Conservation (phyloP, 352 stramenopile species). For the Phytophthora sojae region DNA sequence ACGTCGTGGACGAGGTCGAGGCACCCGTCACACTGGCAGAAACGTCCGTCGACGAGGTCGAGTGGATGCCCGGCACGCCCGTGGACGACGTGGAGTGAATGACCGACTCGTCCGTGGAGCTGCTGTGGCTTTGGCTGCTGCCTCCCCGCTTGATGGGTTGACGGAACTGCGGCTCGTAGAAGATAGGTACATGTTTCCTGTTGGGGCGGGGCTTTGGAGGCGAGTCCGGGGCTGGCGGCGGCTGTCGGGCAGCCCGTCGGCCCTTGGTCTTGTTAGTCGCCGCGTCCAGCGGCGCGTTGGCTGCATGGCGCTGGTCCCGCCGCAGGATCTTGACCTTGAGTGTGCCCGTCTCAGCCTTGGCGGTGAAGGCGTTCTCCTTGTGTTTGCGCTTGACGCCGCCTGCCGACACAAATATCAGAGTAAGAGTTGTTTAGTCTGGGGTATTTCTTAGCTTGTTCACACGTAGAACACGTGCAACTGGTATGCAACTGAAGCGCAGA, state of each 20-base stretch:
- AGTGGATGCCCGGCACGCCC: conserved; percentile 31
- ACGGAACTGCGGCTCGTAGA: conserved; percentile 67
- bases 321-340: conserved; percentile 85
- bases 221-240: conserved; percentile 35
- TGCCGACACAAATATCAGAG: conserved; percentile 2
- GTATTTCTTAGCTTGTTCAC: conserved; percentile 4
- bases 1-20: conserved; percentile 45
- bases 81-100: conserved; percentile 47
- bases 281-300: background rate
- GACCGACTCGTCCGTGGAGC: conserved; percentile 47
- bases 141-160: conserved; percentile 34
- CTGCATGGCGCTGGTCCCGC: conserved; percentile 40
- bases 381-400: conserved; percentile 73
- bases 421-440: no score
- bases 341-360: conserved; percentile 76
- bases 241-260: conserved; percentile 15
- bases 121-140: conserved; percentile 21
- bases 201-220: conserved; percentile 82
- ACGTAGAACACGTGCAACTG: background rate
- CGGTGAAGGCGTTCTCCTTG: conserved; percentile 80
- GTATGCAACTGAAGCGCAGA: background rate
- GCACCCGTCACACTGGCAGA: conserved; percentile 7
- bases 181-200: conserved; percentile 84
- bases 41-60: conserved; percentile 29
- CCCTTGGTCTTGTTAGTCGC: conserved; percentile 16